phyloP scores from a whole-genome alignment of 805 yeast genomes.

The Ogataea pini region DNA sequence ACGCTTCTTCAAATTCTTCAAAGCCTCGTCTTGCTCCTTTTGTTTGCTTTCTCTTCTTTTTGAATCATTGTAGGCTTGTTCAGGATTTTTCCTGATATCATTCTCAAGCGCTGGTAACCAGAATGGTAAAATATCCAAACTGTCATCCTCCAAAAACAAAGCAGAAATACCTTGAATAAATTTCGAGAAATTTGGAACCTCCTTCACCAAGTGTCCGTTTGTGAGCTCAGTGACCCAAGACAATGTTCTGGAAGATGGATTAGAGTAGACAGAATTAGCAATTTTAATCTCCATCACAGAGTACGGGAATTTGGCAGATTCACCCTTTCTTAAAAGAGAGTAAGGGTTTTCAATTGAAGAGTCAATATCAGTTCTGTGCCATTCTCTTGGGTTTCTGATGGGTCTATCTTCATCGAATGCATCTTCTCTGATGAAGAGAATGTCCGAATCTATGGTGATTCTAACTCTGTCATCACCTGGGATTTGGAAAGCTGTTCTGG shows the following conservation, averaged over 20 bases:
- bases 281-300: slow-evolving; percentile 83
- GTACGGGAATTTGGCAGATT: slow-evolving; percentile 78
- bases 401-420: slow-evolving; percentile 82
- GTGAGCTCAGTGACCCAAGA: slow-evolving; percentile 88
- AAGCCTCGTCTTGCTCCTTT: slow-evolving; percentile 39
- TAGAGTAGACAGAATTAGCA: slow-evolving; percentile 44
- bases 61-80: slow-evolving; percentile 71
- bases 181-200: slow-evolving; percentile 90
- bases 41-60: slow-evolving; percentile 52
- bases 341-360: slow-evolving; percentile 68
- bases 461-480: slow-evolving; percentile 96
- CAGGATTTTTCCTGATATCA: slow-evolving; percentile 77
- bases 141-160: slow-evolving; percentile 85
- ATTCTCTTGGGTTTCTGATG: slow-evolving; percentile 79
- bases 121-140: slow-evolving; percentile 85
- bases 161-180: slow-evolving; percentile 92
- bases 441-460: slow-evolving; percentile 86
- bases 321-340: slow-evolving; percentile 80
- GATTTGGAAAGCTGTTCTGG: slow-evolving; percentile 94
- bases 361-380: slow-evolving; percentile 95
- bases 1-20: slow-evolving; percentile 43
- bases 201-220: slow-evolving; percentile 81
- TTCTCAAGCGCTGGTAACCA: slow-evolving; percentile 91
- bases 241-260: slow-evolving; percentile 47
- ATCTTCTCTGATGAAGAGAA: slow-evolving; percentile 87